phyloP scores from a whole-genome alignment of 495 filamentous ascomycete genomes.

The Aspergillus nidulans region DNA sequence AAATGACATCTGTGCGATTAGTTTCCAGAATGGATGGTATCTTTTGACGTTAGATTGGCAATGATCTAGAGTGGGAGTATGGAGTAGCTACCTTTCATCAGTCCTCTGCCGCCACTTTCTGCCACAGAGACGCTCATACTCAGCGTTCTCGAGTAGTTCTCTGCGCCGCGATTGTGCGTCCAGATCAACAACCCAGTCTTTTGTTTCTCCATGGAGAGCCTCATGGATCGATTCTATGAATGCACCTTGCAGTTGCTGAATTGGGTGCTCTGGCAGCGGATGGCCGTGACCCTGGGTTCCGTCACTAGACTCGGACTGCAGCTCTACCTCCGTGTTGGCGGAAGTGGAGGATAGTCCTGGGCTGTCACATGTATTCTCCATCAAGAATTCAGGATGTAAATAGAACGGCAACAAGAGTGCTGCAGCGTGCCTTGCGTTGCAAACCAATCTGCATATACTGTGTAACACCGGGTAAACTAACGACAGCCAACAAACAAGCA shows the following conservation, averaged over 20 bases:
- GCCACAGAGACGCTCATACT: constrained; percentile 60
- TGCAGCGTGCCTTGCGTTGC: background rate
- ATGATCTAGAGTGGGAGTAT: background rate
- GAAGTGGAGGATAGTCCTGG: constrained; percentile 2
- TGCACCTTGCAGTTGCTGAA: constrained; percentile 79
- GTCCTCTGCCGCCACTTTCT: constrained; percentile 69
- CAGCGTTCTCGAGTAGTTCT: constrained; percentile 60
- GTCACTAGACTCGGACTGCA: background rate
- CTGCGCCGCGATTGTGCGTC: constrained; percentile 66
- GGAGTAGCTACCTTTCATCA: constrained; percentile 43
- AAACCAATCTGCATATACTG: background rate
- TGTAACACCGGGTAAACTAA: background rate
- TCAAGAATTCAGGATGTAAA: background rate
- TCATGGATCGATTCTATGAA: constrained; percentile 91
- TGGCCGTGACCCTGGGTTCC: background rate
- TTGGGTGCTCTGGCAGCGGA: constrained; percentile 65
- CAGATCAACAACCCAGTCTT: constrained; percentile 48
- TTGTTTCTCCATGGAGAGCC: constrained; percentile 46
- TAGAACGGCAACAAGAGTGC: background rate
- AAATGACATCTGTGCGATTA: constrained; percentile 89
- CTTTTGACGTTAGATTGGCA: constrained; percentile 18
- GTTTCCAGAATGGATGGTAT: constrained; percentile 84
- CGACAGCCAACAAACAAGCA: background rate
- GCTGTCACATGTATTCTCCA: constrained; percentile 1
- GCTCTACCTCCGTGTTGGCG: constrained; percentile 3